phyloP scores from a whole-genome alignment of 108 stramenopile genomes.

The Nitzschia sp. region DNA sequence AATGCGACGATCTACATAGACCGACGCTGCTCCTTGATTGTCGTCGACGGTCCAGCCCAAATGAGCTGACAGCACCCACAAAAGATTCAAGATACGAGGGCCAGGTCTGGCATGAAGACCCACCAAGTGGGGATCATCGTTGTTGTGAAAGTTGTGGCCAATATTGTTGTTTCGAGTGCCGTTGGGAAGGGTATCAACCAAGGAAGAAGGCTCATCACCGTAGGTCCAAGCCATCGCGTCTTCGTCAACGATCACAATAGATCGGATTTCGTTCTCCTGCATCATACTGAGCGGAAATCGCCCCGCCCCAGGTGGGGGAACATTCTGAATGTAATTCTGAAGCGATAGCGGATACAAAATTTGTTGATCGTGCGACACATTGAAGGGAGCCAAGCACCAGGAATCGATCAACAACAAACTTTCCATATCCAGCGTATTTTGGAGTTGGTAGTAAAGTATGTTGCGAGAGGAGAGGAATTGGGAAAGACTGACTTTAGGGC shows the following conservation, averaged over 20 bases:
- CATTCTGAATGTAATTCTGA: constrained; percentile 42
- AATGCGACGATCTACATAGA: constrained; percentile 60
- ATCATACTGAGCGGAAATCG: constrained; percentile 33
- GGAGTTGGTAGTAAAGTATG: constrained; percentile 30
- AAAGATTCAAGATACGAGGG: constrained; percentile 42
- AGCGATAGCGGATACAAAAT: constrained; percentile 24
- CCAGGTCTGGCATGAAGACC: constrained; percentile 8
- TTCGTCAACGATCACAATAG: neutral
- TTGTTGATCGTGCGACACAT: constrained; percentile 8
- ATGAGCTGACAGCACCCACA: constrained; percentile 60
- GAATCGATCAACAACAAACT: constrained; percentile 35
- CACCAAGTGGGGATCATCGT: neutral
- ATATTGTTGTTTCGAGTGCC: neutral
- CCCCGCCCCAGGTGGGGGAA: constrained; percentile 59
- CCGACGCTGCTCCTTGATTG: constrained; percentile 30
- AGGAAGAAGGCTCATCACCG: neutral
- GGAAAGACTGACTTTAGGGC: neutral
- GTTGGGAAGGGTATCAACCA: neutral
- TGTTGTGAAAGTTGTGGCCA: neutral
- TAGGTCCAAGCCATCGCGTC: neutral
- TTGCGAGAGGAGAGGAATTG: constrained; percentile 16
- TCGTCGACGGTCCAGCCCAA: constrained; percentile 64
- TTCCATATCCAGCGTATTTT: constrained; percentile 36
- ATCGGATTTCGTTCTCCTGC: neutral
- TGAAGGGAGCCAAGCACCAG: neutral